phyloP scores from a whole-genome alignment of 768 basidiomycete species.

The Panaeolus cyanescens region DNA sequence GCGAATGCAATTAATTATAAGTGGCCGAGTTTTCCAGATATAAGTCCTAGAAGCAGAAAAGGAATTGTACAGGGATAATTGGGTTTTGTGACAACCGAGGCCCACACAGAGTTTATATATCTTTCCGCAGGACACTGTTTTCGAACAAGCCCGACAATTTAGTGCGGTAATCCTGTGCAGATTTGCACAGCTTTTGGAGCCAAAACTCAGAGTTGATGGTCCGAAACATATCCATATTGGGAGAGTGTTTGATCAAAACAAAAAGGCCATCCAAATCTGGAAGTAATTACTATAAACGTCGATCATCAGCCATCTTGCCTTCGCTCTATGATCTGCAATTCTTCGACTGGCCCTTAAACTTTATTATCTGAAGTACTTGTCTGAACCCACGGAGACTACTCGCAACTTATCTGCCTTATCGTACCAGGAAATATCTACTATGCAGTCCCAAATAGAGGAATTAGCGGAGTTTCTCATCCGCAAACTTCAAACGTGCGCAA shows the following conservation, averaged over 20 bases:
- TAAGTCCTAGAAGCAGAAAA: not conserved
- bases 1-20: not conserved
- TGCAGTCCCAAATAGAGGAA: constrained; percentile 25
- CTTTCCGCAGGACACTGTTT: not conserved
- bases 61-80: not conserved
- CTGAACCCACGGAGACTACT: not conserved
- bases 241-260: not conserved
- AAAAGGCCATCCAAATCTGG: not conserved
- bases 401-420: not conserved
- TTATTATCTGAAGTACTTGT: not conserved
- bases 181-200: not conserved
- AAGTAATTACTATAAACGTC: constrained; percentile 1
- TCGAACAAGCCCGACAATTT: not conserved
- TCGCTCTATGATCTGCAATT: too few relatives aligned
- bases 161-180: not conserved
- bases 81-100: not conserved
- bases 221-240: not conserved
- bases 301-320: too few relatives aligned
- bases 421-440: not conserved
- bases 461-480: constrained; percentile 22
- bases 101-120: not conserved
- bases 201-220: not conserved
- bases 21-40: not conserved
- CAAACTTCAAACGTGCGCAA: constrained; percentile 37
- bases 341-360: not conserved